Evolutionary conservation across 2,329 filamentous ascomycete species (phyloP).

Genomic region (Pseudonectria foliicola): DNA sequence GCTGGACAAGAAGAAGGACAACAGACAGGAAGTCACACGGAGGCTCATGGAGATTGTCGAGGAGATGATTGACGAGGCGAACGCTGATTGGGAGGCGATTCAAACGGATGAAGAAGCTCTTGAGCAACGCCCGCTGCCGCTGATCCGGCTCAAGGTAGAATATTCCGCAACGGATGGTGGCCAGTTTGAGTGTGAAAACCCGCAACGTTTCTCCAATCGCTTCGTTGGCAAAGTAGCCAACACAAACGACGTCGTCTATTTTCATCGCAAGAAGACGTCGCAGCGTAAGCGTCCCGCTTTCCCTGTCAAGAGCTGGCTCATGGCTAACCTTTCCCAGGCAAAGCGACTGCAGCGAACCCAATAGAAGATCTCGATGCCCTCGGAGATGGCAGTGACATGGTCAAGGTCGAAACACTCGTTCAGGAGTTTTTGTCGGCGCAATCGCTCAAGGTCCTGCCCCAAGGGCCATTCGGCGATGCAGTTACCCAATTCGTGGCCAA

Average conservation of each 20-base stretch:
- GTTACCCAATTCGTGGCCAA: slow-evolving; percentile 91
- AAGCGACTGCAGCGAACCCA: slow-evolving; percentile 40
- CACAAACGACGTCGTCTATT: slow-evolving; percentile 86
- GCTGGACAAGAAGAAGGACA: slow-evolving; percentile 74
- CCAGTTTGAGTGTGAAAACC: slow-evolving; percentile 86
- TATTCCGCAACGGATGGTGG: slow-evolving; percentile 79
- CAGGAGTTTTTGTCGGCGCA: slow-evolving; percentile 81
- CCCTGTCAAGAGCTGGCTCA: background rate
- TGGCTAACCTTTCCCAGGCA: slow-evolving; percentile 18
- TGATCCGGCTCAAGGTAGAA: slow-evolving; percentile 87
- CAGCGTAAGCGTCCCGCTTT: slow-evolving; percentile 22
- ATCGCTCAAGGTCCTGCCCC: slow-evolving; percentile 84
- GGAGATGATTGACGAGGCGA: slow-evolving; percentile 80
- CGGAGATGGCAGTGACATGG: slow-evolving; percentile 46
- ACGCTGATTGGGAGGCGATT: slow-evolving; percentile 70
- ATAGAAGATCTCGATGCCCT: slow-evolving; percentile 57
- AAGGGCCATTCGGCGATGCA: slow-evolving; percentile 87
- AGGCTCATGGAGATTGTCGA: slow-evolving; percentile 73
- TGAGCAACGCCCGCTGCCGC: slow-evolving; percentile 63
- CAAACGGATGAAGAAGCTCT: slow-evolving; percentile 58
- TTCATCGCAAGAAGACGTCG: slow-evolving; percentile 78
- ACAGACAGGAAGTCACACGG: slow-evolving; percentile 70
- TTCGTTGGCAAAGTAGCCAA: slow-evolving; percentile 91
- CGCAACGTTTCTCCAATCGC: slow-evolving; percentile 89
- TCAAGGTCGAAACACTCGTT: slow-evolving; percentile 86